These are phyloP conservation scores for Vigna trinervia DNA, from an alignment of 306 rosid genomes.

Conservation along the genomic window DNA sequence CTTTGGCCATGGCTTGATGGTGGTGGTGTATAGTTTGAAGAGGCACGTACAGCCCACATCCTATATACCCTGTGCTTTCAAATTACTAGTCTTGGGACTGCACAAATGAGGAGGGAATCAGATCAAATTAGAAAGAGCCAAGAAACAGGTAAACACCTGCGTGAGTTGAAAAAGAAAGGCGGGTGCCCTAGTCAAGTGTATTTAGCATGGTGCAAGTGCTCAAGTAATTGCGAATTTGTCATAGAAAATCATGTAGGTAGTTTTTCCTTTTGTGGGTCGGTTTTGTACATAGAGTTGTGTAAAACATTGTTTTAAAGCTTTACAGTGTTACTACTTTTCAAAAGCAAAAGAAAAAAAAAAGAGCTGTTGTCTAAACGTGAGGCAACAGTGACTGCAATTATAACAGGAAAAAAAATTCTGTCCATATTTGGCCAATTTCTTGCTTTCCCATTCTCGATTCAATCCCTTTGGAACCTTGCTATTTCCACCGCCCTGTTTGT, in stretches of 20 bases:
- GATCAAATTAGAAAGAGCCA: conserved; percentile 29
- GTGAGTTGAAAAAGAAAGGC: conserved; percentile 30
- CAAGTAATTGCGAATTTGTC: conserved; percentile 28
- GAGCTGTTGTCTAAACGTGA: conserved; percentile 42
- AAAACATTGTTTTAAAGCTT: conserved; percentile 30
- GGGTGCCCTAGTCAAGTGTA: conserved; percentile 48
- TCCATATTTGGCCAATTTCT: conserved; percentile 37
- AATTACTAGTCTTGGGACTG: conserved; percentile 25
- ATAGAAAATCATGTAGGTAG: conserved; percentile 42
- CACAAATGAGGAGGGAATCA: conserved; percentile 30
- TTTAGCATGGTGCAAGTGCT: conserved; percentile 37
- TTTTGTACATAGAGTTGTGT: conserved; percentile 47
- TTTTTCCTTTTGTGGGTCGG: conserved; percentile 42
- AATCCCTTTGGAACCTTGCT: conserved; percentile 28
- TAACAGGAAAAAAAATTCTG: not conserved
- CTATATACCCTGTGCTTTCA: conserved; percentile 40
- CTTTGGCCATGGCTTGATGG: conserved; percentile 9
- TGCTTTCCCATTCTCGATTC: conserved; percentile 12
- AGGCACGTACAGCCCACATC: conserved; percentile 48
- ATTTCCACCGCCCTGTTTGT: not conserved
- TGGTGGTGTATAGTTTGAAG: conserved; percentile 53
- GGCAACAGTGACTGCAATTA: conserved; percentile 39
- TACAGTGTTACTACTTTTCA: conserved; percentile 18
- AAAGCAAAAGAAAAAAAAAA: not conserved
- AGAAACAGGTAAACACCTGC: conserved; percentile 34